Base-by-base conservation (phyloP, 2,329 filamentous ascomycete genomes). In the Pseudocercospora eumusae region DNA sequence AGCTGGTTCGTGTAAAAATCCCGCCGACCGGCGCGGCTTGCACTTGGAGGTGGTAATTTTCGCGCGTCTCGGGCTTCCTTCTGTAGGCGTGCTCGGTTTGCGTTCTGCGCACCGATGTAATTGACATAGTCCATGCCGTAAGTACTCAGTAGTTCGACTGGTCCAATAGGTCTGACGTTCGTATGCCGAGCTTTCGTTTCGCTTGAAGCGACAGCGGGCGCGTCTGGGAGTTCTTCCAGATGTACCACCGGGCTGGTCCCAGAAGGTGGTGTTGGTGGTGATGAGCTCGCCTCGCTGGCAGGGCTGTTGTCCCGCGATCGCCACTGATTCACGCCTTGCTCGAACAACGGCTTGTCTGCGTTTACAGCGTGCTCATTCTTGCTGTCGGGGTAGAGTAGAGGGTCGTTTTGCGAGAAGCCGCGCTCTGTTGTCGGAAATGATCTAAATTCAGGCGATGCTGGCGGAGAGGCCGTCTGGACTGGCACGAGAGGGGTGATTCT, bases 391-490 rank as follows among this genome's bases (percentile, higher is more conserved):
- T 67, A 69, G 25, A 69, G 67, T 15, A 64, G 31, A 15, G 64
- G 64, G 56, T 69, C 67, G 56, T 61, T 52, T 47, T 63, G 56
- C 45, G 61, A 58, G 28, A 62, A 64, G 49, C 23, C 20, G 25
- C 44, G 13, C n/a, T 63, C 54, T 33, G 52, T 54, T 5, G 60
- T 49, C n/a, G 57, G 44, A 25, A 66, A 60, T 11, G 65, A 56
- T 50, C 59, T 56, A 54, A 67, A 67, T 23, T 61, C 60, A 40
- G 67, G 67, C 59, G 67, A 69, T 42, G 57, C 67, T 56, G 67
- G 67, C 57, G 67, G 65, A 55, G 65, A 68, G 44, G 55, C 58
- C 40, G 66, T 60, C 33, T 62, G 59, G 18, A 58, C 33, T n/a
- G 57, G 54, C 40, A 18, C 49, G 3, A 27, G 21, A 18, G 25